Evolutionary conservation across 441 rosid species (phyloP), one percentile per base, ranked within the genome.

Genomic region (Brassica balearica): DNA sequence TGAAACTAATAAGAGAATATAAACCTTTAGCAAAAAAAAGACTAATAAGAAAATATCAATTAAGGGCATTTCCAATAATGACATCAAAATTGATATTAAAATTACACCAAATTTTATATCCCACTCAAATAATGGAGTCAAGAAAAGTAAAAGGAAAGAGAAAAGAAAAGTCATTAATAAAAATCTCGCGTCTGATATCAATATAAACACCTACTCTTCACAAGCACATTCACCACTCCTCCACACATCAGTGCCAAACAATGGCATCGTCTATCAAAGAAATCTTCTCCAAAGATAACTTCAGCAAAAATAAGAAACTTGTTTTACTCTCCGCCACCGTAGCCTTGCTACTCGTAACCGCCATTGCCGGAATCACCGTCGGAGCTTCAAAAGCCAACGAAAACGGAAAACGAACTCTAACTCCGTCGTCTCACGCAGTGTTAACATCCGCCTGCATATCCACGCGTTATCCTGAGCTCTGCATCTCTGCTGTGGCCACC

Each of bases 381-480:
- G 87, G 85, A 51, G 90, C 84, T 3, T 82, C 84, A 19, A 87
- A 88, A 4, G 34, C 65, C 9, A 79, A 77, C 56, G 41, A 76
- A 8, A 34, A 56, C 29, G 68, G n/a, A 19, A 48, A 8, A 62
- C 71, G n/a, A 5, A 65, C 60, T 14, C 64, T 27, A 0, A 14
- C 84, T 3, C 74, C 82, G 12, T 38, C 77, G 3, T 80, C 86
- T 15, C 91, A 85, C 25, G 79, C 85, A 70, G 77, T 90, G 9
- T 78, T 91, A 59, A 89, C 82, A 77, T 77, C 88, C 41, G 80
- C 97, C 0, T 93, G 96, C 66, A 79, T 85, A 82, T 64, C 25
- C 82, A 86, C 97, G 0, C 74, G 71, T 0, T 87, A 78, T 85
- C 88, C 89, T 0, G 97, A 87, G 3, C 80, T 90, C 10, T 93